phyloP scores from a whole-genome alignment of 495 filamentous ascomycete genomes.

The Lasiosphaeria hispida region DNA sequence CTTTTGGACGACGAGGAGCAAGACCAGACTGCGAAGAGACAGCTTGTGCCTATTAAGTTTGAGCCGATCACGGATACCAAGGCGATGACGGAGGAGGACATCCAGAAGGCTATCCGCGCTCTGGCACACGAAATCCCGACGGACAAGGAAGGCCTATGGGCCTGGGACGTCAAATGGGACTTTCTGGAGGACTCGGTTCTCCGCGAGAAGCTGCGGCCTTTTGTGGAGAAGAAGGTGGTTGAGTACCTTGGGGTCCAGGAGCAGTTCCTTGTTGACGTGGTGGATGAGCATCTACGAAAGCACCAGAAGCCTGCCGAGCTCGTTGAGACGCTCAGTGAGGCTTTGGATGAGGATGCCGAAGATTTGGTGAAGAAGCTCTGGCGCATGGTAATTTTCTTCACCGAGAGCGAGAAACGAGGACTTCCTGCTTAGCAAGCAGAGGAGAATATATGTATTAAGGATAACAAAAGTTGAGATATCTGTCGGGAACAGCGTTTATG shows the following conservation, averaged over 20 bases:
- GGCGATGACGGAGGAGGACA: conserved; percentile 78
- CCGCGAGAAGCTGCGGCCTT: conserved; percentile 83
- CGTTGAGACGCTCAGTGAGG: conserved; percentile 82
- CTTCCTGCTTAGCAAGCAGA: conserved; percentile 58
- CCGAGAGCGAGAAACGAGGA: conserved; percentile 90
- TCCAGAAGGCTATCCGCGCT: conserved; percentile 71
- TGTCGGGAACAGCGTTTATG: too few species aligned
- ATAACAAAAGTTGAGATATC: too few species aligned
- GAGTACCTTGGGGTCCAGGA: conserved; percentile 96
- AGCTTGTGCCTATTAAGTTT: conserved; percentile 89
- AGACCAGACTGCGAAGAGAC: conserved; percentile 66
- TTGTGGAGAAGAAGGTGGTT: conserved; percentile 97
- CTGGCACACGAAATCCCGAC: conserved; percentile 87
- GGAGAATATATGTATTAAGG: too few species aligned
- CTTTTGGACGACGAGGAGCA: conserved; percentile 93
- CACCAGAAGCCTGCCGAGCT: conserved; percentile 73
- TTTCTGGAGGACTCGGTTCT: conserved; percentile 84
- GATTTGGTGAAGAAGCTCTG: conserved; percentile 93
- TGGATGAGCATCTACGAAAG: conserved; percentile 81
- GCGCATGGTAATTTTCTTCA: conserved; percentile 98
- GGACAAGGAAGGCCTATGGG: conserved; percentile 83
- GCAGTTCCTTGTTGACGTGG: conserved; percentile 89
- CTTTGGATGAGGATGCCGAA: conserved; percentile 92
- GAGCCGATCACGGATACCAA: conserved; percentile 67
- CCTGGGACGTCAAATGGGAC: conserved; percentile 91